phyloP scores from a whole-genome alignment of 2,329 filamentous ascomycete species.

The Xylariaceae sp. region DNA sequence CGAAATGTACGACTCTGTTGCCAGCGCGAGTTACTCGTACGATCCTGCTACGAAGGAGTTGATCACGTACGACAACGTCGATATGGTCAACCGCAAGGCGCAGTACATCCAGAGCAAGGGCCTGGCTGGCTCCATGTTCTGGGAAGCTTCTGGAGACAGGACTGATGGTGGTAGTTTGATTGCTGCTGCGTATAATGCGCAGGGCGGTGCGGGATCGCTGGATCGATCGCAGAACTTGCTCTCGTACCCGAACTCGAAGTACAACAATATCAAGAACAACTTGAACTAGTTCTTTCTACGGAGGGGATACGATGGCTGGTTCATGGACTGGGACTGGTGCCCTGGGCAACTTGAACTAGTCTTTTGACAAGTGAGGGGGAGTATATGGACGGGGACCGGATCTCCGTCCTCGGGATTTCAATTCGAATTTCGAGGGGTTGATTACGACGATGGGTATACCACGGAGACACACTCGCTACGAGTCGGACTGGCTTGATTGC shows the following conservation, averaged over 20 bases:
- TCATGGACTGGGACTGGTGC: background rate
- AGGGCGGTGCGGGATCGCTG: constrained; percentile 24
- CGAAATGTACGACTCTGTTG: constrained; percentile 51
- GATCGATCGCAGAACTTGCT: constrained; percentile 27
- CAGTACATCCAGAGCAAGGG: constrained; percentile 56
- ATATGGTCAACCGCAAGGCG: constrained; percentile 57
- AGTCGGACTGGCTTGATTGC: too few relatives aligned
- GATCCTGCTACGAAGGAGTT: constrained; percentile 55
- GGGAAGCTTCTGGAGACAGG: constrained; percentile 70
- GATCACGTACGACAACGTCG: constrained; percentile 65
- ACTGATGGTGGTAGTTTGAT: constrained; percentile 57
- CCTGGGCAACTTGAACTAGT: background rate
- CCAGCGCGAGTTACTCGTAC: constrained; percentile 66
- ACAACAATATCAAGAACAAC: constrained; percentile 30
- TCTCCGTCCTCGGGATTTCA: constrained; percentile 8
- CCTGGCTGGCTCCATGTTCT: constrained; percentile 78
- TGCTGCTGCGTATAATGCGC: constrained; percentile 24
- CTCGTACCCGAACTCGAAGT: constrained; percentile 28
- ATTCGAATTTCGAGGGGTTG: too few relatives aligned
- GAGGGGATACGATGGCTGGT: background rate
- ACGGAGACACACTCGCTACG: background rate
- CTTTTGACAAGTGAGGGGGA: too few relatives aligned
- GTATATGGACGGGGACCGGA: constrained; percentile 16
- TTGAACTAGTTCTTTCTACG: constrained; percentile 11
- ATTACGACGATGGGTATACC: background rate